Base-by-base conservation (phyloP, 75 land plant species). In the Sequoiadendron giganteum region DNA sequence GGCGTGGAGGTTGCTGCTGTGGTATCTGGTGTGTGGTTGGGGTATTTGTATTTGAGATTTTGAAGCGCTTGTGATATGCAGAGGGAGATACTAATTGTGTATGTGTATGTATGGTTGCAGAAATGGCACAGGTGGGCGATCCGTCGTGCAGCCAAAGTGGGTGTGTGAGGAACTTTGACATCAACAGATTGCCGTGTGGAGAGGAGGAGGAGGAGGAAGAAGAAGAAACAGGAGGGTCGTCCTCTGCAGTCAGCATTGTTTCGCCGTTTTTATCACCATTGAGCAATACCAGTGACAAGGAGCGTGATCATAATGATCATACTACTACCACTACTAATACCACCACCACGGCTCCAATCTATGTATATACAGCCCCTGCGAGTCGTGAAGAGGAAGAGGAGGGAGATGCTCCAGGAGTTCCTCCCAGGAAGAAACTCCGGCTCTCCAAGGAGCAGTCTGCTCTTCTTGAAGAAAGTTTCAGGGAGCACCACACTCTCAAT, bases 401-500 rank as follows among this genome's bases (percentile, higher is more conserved):
- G 21, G 93, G 91, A 16, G 92, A 10, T 80, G 89, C 5, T 5
- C 75, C 9, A 38, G 93, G 85, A 77, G 89, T 86, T 32, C 84
- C 89, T n/a, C 93, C 96, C 0, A 86, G 97, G 70, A 96, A 96
- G 89, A 96, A 96, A 86, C 94, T 96, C 58, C 42, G 97, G 39
- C 89, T 96, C 19, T 92, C 96, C 65, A 96, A 95, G 83, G 97
- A 96, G 43, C 97, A 96, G 85, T 93, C 96, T 32, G 92, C 96
- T 78, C 80, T 96, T 48, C 95, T 96, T 14, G 97, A 96, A 85
- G 97, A 95, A 56, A 95, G 93, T 90, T 95, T 95, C 93, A 93
- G 93, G 81, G 96, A 96, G 49, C 97, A 96, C 88, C 94, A 88
- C 90, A 96, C 97, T 76, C 95, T 96, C 85, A 96, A 96, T 86